Conservation (phyloP, 208 protist genomes). For the Leishmania tarentolae region DNA sequence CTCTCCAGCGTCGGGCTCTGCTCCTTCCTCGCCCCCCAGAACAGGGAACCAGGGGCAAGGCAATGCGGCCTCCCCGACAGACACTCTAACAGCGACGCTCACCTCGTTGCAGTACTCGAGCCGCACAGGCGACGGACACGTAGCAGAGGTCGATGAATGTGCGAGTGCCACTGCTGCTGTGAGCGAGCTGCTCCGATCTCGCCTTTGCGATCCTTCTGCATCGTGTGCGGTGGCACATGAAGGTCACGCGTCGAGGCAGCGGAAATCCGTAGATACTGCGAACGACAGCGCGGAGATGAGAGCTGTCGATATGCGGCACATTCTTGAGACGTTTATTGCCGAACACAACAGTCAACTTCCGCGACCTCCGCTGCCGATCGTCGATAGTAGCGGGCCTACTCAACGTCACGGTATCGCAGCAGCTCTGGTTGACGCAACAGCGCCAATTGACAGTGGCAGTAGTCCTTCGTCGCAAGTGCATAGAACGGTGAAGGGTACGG, state of each 20-base stretch:
- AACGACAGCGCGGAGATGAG: neutral
- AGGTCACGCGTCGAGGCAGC: neutral
- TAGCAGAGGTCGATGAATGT: neutral
- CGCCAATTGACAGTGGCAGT: neutral
- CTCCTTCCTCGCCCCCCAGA: neutral
- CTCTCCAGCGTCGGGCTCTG: neutral
- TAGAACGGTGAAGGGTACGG: neutral
- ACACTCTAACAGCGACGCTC: slow-evolving; percentile 33
- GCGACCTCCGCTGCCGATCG: no score
- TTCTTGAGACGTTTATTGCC: slow-evolving; percentile 9
- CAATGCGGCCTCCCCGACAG: neutral
- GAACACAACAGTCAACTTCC: neutral
- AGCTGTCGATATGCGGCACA: neutral
- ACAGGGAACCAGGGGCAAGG: neutral
- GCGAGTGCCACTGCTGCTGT: neutral
- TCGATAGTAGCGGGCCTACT: neutral
- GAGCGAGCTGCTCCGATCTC: neutral
- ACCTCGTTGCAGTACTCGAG: slow-evolving; percentile 48
- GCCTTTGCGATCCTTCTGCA: neutral
- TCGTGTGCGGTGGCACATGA: neutral
- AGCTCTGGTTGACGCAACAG: neutral
- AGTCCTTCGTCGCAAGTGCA: neutral
- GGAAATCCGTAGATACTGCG: neutral
- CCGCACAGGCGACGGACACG: neutral
- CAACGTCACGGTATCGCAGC: neutral